Evolutionary conservation across 345 rosid species (phyloP).

Genomic region (Pistacia vera): DNA sequence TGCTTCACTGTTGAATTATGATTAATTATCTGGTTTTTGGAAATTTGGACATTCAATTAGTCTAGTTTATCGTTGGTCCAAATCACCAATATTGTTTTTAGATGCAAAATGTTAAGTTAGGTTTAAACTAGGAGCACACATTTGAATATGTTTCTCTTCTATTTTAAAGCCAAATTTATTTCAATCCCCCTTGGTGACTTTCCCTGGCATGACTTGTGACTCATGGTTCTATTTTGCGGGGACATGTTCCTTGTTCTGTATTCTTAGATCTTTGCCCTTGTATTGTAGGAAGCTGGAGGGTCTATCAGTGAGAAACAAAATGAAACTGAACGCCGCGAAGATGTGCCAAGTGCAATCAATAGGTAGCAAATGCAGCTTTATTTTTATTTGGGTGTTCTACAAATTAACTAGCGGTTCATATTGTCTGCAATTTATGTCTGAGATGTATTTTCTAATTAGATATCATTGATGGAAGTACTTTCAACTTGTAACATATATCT

Average conservation of each 20-base stretch:
- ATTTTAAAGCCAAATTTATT: not conserved
- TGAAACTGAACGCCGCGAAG: conserved; percentile 78
- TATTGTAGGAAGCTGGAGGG: conserved; percentile 64
- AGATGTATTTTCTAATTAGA: not conserved
- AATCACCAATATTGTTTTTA: not conserved
- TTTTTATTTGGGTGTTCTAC: not conserved
- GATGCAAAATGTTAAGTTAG: not conserved
- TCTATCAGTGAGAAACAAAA: conserved; percentile 52
- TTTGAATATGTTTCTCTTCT: not conserved
- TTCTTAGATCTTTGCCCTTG: conserved; percentile 12
- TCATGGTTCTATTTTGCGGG: not conserved
- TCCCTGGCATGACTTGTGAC: not conserved
- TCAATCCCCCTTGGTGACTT: conserved; percentile 13
- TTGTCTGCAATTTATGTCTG: not conserved
- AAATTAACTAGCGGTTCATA: conserved; percentile 1
- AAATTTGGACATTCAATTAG: not conserved
- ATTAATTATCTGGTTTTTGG: not conserved
- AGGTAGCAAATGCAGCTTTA: conserved; percentile 47
- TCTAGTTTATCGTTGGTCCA: not conserved
- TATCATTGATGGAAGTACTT: not conserved
- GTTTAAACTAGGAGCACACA: not conserved
- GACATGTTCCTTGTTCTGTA: conserved; percentile 1
- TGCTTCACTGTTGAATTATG: not conserved
- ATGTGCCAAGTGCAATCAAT: conserved; percentile 47
- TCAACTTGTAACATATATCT: not conserved